Conservation (phyloP, 2,329 filamentous ascomycete genomes). For the Cladosporium sp. region DNA sequence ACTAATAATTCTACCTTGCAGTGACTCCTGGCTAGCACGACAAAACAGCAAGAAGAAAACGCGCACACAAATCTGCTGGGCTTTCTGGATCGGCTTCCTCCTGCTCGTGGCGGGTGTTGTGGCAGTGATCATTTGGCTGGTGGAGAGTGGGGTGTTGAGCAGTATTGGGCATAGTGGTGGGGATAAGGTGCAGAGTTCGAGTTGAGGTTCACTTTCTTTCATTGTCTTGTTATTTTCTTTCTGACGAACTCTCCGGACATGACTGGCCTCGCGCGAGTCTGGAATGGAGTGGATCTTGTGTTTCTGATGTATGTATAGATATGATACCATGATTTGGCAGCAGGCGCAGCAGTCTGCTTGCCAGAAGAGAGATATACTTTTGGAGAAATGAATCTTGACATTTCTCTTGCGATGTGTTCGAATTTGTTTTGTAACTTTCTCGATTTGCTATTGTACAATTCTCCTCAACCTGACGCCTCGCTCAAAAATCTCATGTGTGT, state of each 20-base stretch:
- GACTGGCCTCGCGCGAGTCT: too few relatives aligned
- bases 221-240: too few relatives aligned
- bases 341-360: too few relatives aligned
- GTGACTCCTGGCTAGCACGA: slow-evolving; percentile 50
- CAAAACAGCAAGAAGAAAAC: slow-evolving; percentile 46
- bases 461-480: not conserved
- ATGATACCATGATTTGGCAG: not conserved
- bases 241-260: too few relatives aligned
- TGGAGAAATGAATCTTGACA: too few relatives aligned
- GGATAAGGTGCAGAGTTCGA: not conserved
- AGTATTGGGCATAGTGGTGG: not conserved
- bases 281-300: not conserved
- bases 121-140: slow-evolving; percentile 42
- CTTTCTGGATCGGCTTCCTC: slow-evolving; percentile 44
- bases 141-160: slow-evolving; percentile 22
- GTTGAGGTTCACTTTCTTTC: too few relatives aligned
- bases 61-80: slow-evolving; percentile 45
- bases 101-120: slow-evolving; percentile 43
- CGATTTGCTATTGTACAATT: not conserved
- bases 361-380: too few relatives aligned
- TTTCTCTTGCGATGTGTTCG: too few relatives aligned
- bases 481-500: not conserved
- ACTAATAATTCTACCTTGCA: too few relatives aligned
- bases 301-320: not conserved
- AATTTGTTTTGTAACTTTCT: not conserved